Conservation (phyloP, 768 basidiomycete species). For the Kondoa malvinella region DNA sequence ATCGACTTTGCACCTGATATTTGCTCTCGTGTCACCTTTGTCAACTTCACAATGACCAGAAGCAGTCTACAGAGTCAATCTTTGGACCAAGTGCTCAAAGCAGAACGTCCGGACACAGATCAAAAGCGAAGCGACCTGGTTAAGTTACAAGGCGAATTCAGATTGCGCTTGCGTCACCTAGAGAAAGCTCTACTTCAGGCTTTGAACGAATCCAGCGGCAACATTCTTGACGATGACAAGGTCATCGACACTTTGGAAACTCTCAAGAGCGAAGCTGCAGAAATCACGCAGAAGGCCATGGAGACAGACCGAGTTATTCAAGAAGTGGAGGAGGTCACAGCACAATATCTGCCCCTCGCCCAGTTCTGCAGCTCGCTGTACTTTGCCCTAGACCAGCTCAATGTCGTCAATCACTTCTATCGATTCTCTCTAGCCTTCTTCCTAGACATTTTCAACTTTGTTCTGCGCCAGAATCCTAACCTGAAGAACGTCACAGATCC, state of each 20-base stretch:
- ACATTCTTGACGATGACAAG: constrained; percentile 96
- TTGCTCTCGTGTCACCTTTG: constrained; percentile 52
- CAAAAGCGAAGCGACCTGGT: constrained; percentile 86
- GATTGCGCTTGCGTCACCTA: constrained; percentile 71
- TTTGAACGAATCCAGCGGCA: constrained; percentile 87
- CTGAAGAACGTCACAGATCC: constrained; percentile 62
- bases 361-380: constrained; percentile 92
- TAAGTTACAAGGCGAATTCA: constrained; percentile 97
- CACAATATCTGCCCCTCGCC: constrained; percentile 82
- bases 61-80: constrained; percentile 98
- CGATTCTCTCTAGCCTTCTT: constrained; percentile 96
- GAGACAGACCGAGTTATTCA: constrained; percentile 91
- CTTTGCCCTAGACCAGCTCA: constrained; percentile 90
- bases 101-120: constrained; percentile 91
- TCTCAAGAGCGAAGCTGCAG: constrained; percentile 85
- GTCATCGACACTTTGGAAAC: constrained; percentile 93
- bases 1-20: constrained; percentile 97
- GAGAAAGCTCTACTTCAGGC: constrained; percentile 86
- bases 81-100: constrained; percentile 87
- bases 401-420: constrained; percentile 90
- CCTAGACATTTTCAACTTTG: constrained; percentile 93
- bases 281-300: constrained; percentile 85
- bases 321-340: constrained; percentile 88
- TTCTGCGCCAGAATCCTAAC: constrained; percentile 80
- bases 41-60: constrained; percentile 56